Evolutionary conservation across 2,329 filamentous ascomycete genomes (phyloP).

Genomic region (Periconia sp.): DNA sequence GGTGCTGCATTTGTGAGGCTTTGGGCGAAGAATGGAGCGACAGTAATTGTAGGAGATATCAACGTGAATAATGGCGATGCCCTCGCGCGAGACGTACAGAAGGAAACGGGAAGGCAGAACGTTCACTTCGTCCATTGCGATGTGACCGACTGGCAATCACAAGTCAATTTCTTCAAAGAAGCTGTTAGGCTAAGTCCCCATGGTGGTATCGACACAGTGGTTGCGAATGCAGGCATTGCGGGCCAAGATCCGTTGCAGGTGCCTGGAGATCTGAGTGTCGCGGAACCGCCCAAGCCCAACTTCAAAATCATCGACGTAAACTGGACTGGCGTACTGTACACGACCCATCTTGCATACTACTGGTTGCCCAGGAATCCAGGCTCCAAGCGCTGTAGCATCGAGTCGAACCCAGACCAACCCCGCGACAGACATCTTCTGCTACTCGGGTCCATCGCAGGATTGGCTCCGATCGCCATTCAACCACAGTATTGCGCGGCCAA

Average conservation of each 20-base stretch:
- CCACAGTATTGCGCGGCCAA: slow-evolving; percentile 67
- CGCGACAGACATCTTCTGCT: slow-evolving; percentile 67
- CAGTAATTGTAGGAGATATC: slow-evolving; percentile 69
- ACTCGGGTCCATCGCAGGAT: slow-evolving; percentile 66
- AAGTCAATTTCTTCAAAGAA: slow-evolving; percentile 67
- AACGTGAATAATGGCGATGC: slow-evolving; percentile 60
- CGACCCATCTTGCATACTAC: slow-evolving; percentile 67
- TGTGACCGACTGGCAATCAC: slow-evolving; percentile 69
- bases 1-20: slow-evolving; percentile 46
- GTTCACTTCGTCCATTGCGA: slow-evolving; percentile 67
- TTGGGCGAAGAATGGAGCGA: slow-evolving; percentile 54
- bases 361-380: slow-evolving; percentile 61
- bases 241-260: slow-evolving; percentile 49
- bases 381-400: slow-evolving; percentile 43
- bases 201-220: slow-evolving; percentile 66
- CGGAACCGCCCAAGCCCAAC: slow-evolving; percentile 57
- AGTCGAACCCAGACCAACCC: slow-evolving; percentile 31
- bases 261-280: slow-evolving; percentile 52
- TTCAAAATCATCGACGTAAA: slow-evolving; percentile 67
- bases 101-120: slow-evolving; percentile 48
- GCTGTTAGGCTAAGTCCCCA: slow-evolving; percentile 61
- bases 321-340: slow-evolving; percentile 68
- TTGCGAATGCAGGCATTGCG: slow-evolving; percentile 70
- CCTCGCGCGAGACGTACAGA: slow-evolving; percentile 61
- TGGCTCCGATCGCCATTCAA: slow-evolving; percentile 49